Base-by-base conservation (phyloP, 2,329 filamentous ascomycete genomes). In the Leptographium flavum region DNA sequence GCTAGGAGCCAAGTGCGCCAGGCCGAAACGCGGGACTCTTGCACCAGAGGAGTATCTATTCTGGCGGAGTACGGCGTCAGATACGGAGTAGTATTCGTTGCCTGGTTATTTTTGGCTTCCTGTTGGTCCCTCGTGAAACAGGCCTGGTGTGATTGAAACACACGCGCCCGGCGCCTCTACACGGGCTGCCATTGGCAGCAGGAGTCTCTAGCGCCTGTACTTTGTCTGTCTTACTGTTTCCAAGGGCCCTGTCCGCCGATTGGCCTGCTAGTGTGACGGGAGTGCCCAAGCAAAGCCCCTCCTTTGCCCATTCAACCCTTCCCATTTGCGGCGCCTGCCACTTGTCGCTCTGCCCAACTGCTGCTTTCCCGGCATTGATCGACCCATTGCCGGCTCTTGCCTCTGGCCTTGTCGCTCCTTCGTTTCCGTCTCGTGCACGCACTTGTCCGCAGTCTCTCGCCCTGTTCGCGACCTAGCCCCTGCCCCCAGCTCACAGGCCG, bases 111-210 rank as follows among this genome's bases (percentile, higher is more conserved):
- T 42, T 33, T 42, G 41, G 41, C 22, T 21, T 9, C 22, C 13
- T 17, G 8, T 28, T 37, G 35, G 15, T 36, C 46, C 41, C 25
- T 46, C 33, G 32, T 52, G 50, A 52, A 52, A 52, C 50, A 23
- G 41, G 40, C 25, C 43, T 42, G 37, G 43, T 49, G 48, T 50
- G 48, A 48, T 50, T 46, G 47, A 52, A 52, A 52, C 50, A 50
- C 50, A 47, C 50, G 48, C 38, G 40, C 31, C n/a, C 45, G 47
- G 47, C 49, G 47, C 47, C 47, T 49, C 49, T 49, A 46, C 43
- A 47, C 43, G 45, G 13, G 27, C 33, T 14, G 25, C 38, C n/a
- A 51, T 51, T 49, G 49, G 49, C 35, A 22, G 35, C 19, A 37
- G 35, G 35, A 23, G 10, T 19, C 19, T 6, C 17, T 10, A n/a